phyloP scores from a whole-genome alignment of 352 stramenopile species.

The Globisporangium recalcitrans region DNA sequence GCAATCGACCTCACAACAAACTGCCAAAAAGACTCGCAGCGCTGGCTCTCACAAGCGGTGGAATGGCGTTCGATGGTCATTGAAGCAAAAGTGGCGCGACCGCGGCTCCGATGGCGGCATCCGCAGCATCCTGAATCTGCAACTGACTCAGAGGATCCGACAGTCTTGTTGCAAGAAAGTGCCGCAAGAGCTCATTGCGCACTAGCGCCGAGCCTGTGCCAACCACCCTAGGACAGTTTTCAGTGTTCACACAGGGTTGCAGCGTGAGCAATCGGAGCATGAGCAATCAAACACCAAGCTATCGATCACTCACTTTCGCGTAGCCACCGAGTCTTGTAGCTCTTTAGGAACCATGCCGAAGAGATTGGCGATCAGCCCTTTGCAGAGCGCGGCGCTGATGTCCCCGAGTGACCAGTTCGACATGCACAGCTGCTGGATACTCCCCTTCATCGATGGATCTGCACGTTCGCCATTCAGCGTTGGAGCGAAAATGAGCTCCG shows the following conservation, averaged over 20 bases:
- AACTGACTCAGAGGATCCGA: slow-evolving; percentile 27
- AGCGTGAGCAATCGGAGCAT: slow-evolving; percentile 5
- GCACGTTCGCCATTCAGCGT: slow-evolving; percentile 67
- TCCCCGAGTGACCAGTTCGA: slow-evolving; percentile 71
- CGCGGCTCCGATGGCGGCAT: slow-evolving; percentile 56
- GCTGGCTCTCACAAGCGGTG: no score
- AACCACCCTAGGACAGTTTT: slow-evolving; percentile 74
- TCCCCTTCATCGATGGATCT: slow-evolving; percentile 29
- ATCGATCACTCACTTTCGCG: slow-evolving; percentile 34
- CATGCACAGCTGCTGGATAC: slow-evolving; percentile 44
- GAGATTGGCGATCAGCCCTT: slow-evolving; percentile 67
- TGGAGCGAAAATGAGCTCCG: slow-evolving; percentile 49
- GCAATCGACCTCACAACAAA: no score
- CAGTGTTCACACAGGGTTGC: slow-evolving; percentile 1
- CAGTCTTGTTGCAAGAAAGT: slow-evolving; percentile 36
- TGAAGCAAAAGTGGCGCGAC: slow-evolving; percentile 33
- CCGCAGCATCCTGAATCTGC: slow-evolving; percentile 37
- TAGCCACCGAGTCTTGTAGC: slow-evolving; percentile 25
- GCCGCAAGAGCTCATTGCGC: slow-evolving; percentile 55
- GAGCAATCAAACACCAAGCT: neutral
- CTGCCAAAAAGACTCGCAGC: no score
- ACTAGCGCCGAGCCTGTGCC: slow-evolving; percentile 69
- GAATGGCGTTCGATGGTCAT: neutral
- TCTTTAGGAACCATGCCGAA: slow-evolving; percentile 55
- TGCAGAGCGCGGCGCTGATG: slow-evolving; percentile 58